Evolutionary conservation across 2,329 filamentous ascomycete species (phyloP), one percentile per base, ranked within the genome.

Genomic region (Knoxdaviesia capensis): DNA sequence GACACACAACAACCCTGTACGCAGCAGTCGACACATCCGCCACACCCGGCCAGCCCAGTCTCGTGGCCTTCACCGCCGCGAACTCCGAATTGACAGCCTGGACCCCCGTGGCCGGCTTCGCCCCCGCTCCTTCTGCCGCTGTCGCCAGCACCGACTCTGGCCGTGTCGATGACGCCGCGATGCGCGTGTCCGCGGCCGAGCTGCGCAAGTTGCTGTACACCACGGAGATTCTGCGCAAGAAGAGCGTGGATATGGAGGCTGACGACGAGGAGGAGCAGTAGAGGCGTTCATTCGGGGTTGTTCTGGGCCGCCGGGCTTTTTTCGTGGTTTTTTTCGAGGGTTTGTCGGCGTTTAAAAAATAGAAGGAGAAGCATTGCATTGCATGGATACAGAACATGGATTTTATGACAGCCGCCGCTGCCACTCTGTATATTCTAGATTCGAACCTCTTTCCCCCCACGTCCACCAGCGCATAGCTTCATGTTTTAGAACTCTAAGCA

Each of bases 211-310:
- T 69, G 6, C 47, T 71, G 32, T 68, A 68, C 44, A 62, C 56
- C 10, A 59, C 59, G 1, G 66, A 68, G 48, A 61, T 57, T 35
- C 50, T 71, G 48, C 62, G 68, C 39, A 71, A 71, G 50, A 55
- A 61, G 31, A 54, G 54, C 5, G 52, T 45, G 34, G 47, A 46
- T 9, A 45, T 45, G 7, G 31, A 50, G 5, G 46, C 50, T 11
- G 39, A 51, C 44, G 46, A 44, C 30, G 41, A 32, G 20, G 45
- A 47, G 8, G 57, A 56, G 7, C 20, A 20, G 20, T 20, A 20
- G 20, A 20, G 20, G 2, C 20, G 3, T 20, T 20, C 20, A 20
- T 20, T 20, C 20, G 20, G 20, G 20, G 20, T 20, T 20, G 20
- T 20, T 3, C 20, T 20, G 2, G 20, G 20, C 20, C 20, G 20